A percentile compares a stretch with the other conserved stretches of the same genome.
phyloP scores from a whole-genome alignment of 768 basidiomycete species.

The Myochromella boudieri region DNA sequence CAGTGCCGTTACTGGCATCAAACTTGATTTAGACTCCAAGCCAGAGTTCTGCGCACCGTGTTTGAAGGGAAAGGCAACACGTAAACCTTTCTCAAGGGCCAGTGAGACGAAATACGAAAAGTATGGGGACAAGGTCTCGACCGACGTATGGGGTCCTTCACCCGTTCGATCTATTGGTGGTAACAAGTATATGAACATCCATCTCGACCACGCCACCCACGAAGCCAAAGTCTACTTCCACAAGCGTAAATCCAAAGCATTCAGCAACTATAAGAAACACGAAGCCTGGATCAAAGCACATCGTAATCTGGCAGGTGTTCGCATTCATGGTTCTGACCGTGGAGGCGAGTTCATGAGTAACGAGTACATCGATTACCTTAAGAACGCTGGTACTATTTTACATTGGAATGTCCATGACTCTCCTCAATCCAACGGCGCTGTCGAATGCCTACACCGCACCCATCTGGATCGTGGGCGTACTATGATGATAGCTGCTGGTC shows the following conservation, averaged over 20 bases:
- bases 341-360: constrained; percentile 31
- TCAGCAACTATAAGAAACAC: constrained; percentile 19
- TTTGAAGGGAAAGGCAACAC: constrained; percentile 22
- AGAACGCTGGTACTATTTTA: constrained; percentile 23
- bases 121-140: constrained; percentile 20
- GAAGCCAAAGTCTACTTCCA: constrained; percentile 19
- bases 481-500: constrained; percentile 3
- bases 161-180: constrained; percentile 17
- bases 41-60: constrained; percentile 26
- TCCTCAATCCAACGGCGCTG: constrained; percentile 21
- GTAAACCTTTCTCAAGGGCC: constrained; percentile 20
- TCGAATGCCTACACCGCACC: constrained; percentile 4
- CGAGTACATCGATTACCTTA: constrained; percentile 22
- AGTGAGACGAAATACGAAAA: constrained; percentile 12
- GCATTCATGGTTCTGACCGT: constrained; percentile 19
- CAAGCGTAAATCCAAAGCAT: constrained; percentile 14
- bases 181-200: constrained; percentile 14
- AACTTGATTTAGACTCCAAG: constrained; percentile 22
- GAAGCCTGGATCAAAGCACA: constrained; percentile 24
- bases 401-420: constrained; percentile 33
- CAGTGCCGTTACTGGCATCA: constrained; percentile 30
- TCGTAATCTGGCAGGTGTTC: constrained; percentile 6
- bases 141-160: constrained; percentile 28
- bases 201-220: constrained; percentile 16
- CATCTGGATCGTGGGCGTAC: neutral